A percentile compares a stretch with the other conserved stretches of the same genome.
These are phyloP conservation scores for Paraconiothyrium brasiliense DNA, from an alignment of 2,329 filamentous ascomycete genomes.

Conservation along the genomic window DNA sequence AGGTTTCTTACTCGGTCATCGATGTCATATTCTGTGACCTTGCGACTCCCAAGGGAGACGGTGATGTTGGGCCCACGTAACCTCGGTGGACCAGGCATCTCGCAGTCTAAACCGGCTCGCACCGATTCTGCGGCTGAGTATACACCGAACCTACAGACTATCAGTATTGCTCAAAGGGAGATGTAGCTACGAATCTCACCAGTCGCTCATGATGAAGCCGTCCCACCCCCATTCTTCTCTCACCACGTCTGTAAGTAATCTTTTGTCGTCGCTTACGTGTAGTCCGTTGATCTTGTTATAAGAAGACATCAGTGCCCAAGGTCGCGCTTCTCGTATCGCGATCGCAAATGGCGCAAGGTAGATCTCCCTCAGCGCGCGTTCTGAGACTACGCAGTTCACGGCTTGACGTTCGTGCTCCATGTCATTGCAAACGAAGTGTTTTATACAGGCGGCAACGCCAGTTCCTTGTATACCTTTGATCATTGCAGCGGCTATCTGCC, in stretches of 20 bases:
- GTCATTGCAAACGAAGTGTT: slow-evolving; percentile 75
- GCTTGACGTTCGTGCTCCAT: slow-evolving; percentile 70
- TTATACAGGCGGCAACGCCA: slow-evolving; percentile 46
- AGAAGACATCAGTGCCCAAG: slow-evolving; percentile 63
- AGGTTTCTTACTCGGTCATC: slow-evolving; percentile 23
- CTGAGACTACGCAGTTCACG: slow-evolving; percentile 66
- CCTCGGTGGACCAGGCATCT: slow-evolving; percentile 38
- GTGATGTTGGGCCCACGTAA: slow-evolving; percentile 7
- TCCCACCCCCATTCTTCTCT: slow-evolving; percentile 56
- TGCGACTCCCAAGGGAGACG: slow-evolving; percentile 8
- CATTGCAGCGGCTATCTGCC: slow-evolving; percentile 11
- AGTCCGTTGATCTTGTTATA: slow-evolving; percentile 29
- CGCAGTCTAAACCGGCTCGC: slow-evolving; percentile 35
- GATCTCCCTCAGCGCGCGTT: slow-evolving; percentile 68
- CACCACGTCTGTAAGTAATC: slow-evolving; percentile 56
- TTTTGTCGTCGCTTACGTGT: slow-evolving; percentile 43
- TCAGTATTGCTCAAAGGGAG: not conserved
- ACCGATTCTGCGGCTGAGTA: slow-evolving; percentile 27
- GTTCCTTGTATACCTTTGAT: slow-evolving; percentile 58
- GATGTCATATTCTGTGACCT: slow-evolving; percentile 63
- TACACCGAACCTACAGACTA: slow-evolving; percentile 20
- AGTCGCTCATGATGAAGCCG: slow-evolving; percentile 49
- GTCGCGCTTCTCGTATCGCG: slow-evolving; percentile 68
- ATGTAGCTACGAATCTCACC: slow-evolving; percentile 16
- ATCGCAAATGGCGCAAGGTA: slow-evolving; percentile 67